phyloP scores from a whole-genome alignment of 2,329 filamentous ascomycete species.

The Trichoderma afroharzianum region DNA sequence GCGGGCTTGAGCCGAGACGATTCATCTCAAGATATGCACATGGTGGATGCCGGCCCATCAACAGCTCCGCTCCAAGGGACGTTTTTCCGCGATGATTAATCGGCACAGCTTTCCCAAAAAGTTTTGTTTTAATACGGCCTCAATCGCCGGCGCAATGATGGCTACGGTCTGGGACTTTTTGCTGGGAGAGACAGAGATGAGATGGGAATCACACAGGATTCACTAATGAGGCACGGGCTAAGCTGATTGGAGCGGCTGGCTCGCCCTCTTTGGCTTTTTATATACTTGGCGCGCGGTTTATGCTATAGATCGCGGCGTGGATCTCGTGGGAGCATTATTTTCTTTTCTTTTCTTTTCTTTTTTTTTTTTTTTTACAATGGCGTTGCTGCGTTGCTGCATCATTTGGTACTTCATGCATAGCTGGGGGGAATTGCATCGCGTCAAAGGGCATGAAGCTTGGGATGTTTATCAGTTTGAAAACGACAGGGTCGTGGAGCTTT shows the following conservation, averaged over 20 bases:
- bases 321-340: constrained; percentile 29
- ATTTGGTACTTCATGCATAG: constrained; percentile 26
- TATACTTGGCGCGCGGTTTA: constrained; percentile 29
- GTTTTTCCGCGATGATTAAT: constrained; percentile 49
- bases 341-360: too few species aligned
- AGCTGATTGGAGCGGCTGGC: constrained; percentile 23
- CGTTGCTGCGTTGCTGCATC: constrained; percentile 31
- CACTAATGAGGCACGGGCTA: constrained; percentile 12
- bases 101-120: neutral
- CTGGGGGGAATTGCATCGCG: constrained; percentile 28
- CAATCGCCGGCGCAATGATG: constrained; percentile 12
- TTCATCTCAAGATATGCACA: constrained; percentile 48
- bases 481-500: constrained; percentile 27
- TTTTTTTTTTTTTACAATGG: constrained; percentile 29
- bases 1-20: constrained; percentile 33
- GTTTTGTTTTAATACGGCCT: neutral
- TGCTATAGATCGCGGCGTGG: constrained; percentile 31
- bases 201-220: constrained; percentile 1
- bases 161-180: constrained; percentile 12
- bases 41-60: constrained; percentile 54
- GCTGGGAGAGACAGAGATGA: constrained; percentile 4
- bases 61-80: constrained; percentile 50
- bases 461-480: constrained; percentile 20
- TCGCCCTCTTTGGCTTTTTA: constrained; percentile 28
- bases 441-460: constrained; percentile 22